Evolutionary conservation across 2,329 filamentous ascomycete genomes (phyloP).

Genomic region (Colletotrichum liaoningense): DNA sequence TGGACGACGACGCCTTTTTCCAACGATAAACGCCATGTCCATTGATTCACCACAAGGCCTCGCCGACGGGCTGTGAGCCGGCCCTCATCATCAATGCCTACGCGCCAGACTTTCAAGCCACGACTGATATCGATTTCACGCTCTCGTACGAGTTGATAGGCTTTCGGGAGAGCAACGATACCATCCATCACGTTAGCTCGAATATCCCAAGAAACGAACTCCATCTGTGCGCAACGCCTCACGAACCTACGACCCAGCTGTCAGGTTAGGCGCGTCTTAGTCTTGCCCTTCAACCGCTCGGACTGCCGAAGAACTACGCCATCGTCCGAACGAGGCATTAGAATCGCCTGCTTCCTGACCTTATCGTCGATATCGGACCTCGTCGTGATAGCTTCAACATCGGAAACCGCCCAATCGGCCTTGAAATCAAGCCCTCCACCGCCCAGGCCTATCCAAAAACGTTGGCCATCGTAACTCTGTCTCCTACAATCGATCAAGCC

Average conservation of each 20-base stretch:
- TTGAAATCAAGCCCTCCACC: background rate
- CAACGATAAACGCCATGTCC: background rate
- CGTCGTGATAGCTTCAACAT: background rate
- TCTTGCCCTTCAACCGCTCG: conserved; percentile 1
- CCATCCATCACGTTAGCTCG: background rate
- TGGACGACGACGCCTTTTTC: background rate
- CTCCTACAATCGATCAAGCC: background rate
- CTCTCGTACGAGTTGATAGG: conserved; percentile 21
- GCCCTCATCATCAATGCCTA: background rate
- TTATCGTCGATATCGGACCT: background rate
- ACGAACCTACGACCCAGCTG: conserved; percentile 10
- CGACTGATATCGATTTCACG: background rate
- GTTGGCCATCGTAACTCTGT: background rate
- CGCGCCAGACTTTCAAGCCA: background rate
- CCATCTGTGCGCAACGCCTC: conserved; percentile 31
- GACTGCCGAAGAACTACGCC: background rate
- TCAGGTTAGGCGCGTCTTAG: background rate
- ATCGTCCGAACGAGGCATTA: background rate
- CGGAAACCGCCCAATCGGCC: background rate
- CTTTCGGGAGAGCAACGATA: background rate
- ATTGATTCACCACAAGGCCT: background rate
- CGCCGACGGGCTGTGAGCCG: background rate
- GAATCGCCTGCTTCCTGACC: background rate
- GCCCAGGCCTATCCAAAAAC: background rate
- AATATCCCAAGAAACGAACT: conserved; percentile 3